Evolutionary conservation across 345 rosid genomes (phyloP).

Genomic region (Eucalyptus regnans): DNA sequence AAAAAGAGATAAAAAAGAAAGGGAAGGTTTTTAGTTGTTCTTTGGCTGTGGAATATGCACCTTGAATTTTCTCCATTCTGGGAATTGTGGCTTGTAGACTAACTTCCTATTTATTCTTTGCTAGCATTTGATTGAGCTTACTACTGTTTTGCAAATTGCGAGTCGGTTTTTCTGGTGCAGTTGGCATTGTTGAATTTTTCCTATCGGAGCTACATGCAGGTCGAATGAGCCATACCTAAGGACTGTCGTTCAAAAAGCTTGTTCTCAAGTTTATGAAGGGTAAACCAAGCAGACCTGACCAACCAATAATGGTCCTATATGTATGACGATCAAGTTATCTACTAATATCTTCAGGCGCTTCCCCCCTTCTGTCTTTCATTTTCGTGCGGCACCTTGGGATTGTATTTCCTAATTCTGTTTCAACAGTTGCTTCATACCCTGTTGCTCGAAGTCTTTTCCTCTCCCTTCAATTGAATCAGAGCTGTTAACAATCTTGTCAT

Average conservation of each 20-base stretch:
- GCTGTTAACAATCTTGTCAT: not conserved
- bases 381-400: not conserved
- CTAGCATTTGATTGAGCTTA: not conserved
- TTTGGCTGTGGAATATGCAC: not conserved
- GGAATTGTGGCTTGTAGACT: not conserved
- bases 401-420: not conserved
- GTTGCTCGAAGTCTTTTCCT: not conserved
- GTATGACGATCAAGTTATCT: not conserved
- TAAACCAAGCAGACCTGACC: conserved; percentile 20
- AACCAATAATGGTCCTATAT: conserved; percentile 32
- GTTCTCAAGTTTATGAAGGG: conserved; percentile 46
- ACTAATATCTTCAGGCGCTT: accelerated
- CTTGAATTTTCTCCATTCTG: not conserved
- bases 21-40: not conserved
- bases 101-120: not conserved
- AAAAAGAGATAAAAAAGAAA: not conserved
- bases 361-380: too few species aligned
- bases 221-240: conserved; percentile 59
- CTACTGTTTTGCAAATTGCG: accelerated
- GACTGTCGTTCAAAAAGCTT: conserved; percentile 50
- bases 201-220: conserved; percentile 63
- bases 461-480: not conserved
- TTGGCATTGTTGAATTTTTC: conserved; percentile 87
- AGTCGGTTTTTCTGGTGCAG: conserved; percentile 22
- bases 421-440: not conserved